A percentile compares a stretch with the other conserved stretches of the same genome.
Conservation (phyloP, 83 land plant species). For the Thuja plicata region DNA sequence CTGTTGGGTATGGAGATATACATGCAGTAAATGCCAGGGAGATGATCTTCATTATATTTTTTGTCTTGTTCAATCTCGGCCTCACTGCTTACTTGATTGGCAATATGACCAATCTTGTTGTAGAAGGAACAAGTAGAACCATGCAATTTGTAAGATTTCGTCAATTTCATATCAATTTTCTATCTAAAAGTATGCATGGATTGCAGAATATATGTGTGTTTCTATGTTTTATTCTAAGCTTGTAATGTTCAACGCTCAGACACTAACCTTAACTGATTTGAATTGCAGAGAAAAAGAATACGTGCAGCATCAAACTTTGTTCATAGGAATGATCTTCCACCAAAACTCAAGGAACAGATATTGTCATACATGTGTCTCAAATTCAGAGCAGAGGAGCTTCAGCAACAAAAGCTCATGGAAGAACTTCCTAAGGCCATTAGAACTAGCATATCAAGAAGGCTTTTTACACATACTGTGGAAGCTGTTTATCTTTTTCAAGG, state of each 20-base stretch:
- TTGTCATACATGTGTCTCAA: slow-evolving; percentile 68
- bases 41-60: slow-evolving; percentile 68
- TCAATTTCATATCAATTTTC: background rate
- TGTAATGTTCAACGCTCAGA: background rate
- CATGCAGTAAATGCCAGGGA: slow-evolving; percentile 68
- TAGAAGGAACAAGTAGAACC: slow-evolving; percentile 72
- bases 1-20: slow-evolving; percentile 83
- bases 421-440: slow-evolving; percentile 71
- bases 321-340: slow-evolving; percentile 54
- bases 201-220: background rate
- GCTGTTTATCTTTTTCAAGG: slow-evolving; percentile 60
- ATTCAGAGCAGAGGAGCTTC: slow-evolving; percentile 65
- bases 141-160: slow-evolving; percentile 64
- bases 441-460: slow-evolving; percentile 50
- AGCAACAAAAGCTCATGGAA: slow-evolving; percentile 63
- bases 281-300: slow-evolving; percentile 63
- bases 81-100: slow-evolving; percentile 78
- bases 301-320: slow-evolving; percentile 69
- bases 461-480: slow-evolving; percentile 52
- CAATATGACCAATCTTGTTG: slow-evolving; percentile 84
- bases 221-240: background rate
- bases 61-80: slow-evolving; percentile 80
- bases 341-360: slow-evolving; percentile 56
- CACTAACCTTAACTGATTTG: background rate
- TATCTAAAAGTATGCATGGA: background rate